A percentile compares a stretch with the other conserved stretches of the same genome.
phyloP scores from a whole-genome alignment of 2,329 filamentous ascomycete genomes.

The Neofusicoccum parvum region DNA sequence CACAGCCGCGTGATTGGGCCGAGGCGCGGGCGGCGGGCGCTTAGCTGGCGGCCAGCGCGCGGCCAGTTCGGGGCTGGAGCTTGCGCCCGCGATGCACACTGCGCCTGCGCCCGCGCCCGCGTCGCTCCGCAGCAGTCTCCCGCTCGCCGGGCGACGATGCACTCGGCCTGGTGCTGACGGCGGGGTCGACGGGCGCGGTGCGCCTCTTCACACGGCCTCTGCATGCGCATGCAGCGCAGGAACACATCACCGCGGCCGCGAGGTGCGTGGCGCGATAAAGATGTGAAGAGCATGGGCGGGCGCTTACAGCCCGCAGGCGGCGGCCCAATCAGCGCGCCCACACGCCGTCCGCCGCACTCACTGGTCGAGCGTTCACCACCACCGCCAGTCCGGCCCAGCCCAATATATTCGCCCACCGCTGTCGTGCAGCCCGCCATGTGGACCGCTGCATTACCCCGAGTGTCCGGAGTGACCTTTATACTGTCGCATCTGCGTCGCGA shows the following conservation, averaged over 20 bases:
- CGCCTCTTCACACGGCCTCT: slow-evolving; percentile 10
- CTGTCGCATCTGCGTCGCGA: slow-evolving; percentile 20
- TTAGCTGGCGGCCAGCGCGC: slow-evolving; percentile 1
- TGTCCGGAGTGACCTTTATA: neutral
- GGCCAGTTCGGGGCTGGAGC: neutral
- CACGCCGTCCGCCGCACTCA: neutral
- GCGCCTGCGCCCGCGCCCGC: no score
- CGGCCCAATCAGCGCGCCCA: slow-evolving; percentile 9
- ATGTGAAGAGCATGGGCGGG: slow-evolving; percentile 20
- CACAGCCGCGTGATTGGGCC: neutral
- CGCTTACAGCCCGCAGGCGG: slow-evolving; percentile 12
- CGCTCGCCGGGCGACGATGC: neutral
- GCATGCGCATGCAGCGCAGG: slow-evolving; percentile 13
- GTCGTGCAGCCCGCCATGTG: slow-evolving; percentile 16
- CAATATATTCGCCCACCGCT: slow-evolving; percentile 17
- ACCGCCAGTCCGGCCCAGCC: slow-evolving; percentile 3
- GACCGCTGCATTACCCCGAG: slow-evolving; percentile 15
- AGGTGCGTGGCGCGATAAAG: slow-evolving; percentile 12
- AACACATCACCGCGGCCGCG: slow-evolving; percentile 1
- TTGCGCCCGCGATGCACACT: no score
- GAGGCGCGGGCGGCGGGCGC: slow-evolving; percentile 3
- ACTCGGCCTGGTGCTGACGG: neutral
- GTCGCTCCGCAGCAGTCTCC: neutral
- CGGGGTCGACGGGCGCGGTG: neutral
- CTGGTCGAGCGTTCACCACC: slow-evolving; percentile 18